Percentiles rank a stretch among this genome's conserved stretches.
Evolutionary conservation across 768 basidiomycete genomes (phyloP).

Genomic region (Strobilomyces dryophilus): DNA sequence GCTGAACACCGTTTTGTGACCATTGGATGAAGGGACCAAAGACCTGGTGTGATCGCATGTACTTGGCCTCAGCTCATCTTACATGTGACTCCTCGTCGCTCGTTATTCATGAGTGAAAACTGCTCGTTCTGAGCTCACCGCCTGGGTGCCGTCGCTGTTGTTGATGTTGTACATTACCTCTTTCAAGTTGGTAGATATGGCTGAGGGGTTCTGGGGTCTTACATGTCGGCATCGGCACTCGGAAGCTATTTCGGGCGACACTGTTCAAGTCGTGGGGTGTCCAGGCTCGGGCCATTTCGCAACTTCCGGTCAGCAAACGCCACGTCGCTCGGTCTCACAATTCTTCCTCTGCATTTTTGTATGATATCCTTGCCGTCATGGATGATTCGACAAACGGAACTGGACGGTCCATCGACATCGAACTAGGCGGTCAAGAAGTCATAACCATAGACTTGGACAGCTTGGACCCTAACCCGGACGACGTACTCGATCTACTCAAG

Average conservation of each 20-base stretch:
- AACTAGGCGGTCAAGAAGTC: conserved; percentile 77
- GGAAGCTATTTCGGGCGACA: background rate
- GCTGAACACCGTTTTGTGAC: background rate
- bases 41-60: background rate
- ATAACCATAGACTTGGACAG: conserved; percentile 87
- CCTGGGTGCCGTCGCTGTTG: background rate
- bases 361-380: conserved; percentile 9
- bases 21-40: background rate
- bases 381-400: conserved; percentile 9
- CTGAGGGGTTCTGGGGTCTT: background rate
- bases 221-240: background rate
- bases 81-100: background rate
- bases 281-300: background rate
- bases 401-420: conserved; percentile 60
- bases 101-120: background rate
- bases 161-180: background rate
- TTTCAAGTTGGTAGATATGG: background rate
- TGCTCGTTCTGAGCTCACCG: background rate
- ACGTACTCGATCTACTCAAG: conserved; percentile 67
- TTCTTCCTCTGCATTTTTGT: background rate
- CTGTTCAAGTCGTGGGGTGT: background rate
- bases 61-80: background rate
- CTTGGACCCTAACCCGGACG: conserved; percentile 74
- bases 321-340: background rate
- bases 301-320: background rate